Evolutionary conservation across 306 rosid genomes (phyloP).

Genomic region (Quercus suber): DNA sequence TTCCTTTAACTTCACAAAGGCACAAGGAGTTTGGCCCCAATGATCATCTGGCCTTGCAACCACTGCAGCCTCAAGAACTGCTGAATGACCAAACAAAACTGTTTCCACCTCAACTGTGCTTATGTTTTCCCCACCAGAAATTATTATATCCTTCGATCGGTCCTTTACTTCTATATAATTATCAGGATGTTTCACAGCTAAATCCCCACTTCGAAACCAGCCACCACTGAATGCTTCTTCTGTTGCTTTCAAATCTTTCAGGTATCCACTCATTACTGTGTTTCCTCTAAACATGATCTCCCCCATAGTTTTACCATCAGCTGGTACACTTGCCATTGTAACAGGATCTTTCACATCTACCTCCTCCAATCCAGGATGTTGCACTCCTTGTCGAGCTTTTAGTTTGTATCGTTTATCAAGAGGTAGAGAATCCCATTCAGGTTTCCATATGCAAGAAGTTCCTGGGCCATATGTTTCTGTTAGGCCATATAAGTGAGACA

Average conservation of each 20-base stretch:
- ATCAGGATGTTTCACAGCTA: slow-evolving; percentile 74
- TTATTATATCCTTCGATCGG: slow-evolving; percentile 64
- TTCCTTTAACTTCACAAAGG: slow-evolving; percentile 64
- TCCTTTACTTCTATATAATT: slow-evolving; percentile 77
- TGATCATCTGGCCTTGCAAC: slow-evolving; percentile 73
- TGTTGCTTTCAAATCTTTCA: slow-evolving; percentile 64
- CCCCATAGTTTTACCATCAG: slow-evolving; percentile 73
- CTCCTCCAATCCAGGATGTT: slow-evolving; percentile 54
- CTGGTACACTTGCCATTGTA: slow-evolving; percentile 61
- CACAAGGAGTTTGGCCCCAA: slow-evolving; percentile 91
- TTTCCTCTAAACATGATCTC: slow-evolving; percentile 84
- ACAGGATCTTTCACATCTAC: slow-evolving; percentile 64
- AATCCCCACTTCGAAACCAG: slow-evolving; percentile 86
- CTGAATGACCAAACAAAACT: slow-evolving; percentile 59
- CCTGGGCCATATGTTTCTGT: slow-evolving; percentile 82
- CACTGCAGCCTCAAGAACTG: slow-evolving; percentile 79
- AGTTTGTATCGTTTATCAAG: slow-evolving; percentile 37
- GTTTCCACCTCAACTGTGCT: slow-evolving; percentile 83
- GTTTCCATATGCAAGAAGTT: slow-evolving; percentile 68
- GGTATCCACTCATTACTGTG: slow-evolving; percentile 88
- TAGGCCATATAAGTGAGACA: slow-evolving; percentile 75
- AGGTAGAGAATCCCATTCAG: slow-evolving; percentile 65
- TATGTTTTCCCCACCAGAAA: slow-evolving; percentile 88
- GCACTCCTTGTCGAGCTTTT: slow-evolving; percentile 76
- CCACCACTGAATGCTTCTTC: slow-evolving; percentile 67